Conservation (phyloP, 2,329 filamentous ascomycete species). For the Venturia aucupariae region DNA sequence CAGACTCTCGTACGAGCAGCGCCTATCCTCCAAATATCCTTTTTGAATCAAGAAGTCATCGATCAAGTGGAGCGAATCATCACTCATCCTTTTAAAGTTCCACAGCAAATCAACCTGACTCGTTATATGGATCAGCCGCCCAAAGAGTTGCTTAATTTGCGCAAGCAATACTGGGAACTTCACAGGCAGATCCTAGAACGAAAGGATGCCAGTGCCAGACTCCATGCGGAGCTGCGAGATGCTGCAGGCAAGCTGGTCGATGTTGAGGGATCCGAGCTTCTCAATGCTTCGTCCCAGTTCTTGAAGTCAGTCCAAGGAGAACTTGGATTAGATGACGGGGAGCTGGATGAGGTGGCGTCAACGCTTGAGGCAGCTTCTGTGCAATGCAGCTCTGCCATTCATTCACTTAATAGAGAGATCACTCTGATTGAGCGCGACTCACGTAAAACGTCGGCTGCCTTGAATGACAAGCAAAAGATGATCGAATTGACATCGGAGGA, state of each 20-base stretch:
- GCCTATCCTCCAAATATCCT: slow-evolving; percentile 79
- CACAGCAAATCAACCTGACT: slow-evolving; percentile 75
- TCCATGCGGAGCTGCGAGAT: slow-evolving; percentile 36
- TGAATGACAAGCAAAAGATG: neutral
- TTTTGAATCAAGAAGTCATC: slow-evolving; percentile 51
- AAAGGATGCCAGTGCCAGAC: neutral
- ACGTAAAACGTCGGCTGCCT: neutral
- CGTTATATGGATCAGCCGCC: slow-evolving; percentile 56
- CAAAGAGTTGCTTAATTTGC: slow-evolving; percentile 48
- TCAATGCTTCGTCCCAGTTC: slow-evolving; percentile 21
- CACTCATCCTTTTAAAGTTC: slow-evolving; percentile 64
- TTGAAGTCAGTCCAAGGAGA: neutral
- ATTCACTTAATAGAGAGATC: neutral
- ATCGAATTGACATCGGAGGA: neutral
- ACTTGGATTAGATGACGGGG: neutral
- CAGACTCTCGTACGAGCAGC: slow-evolving; percentile 52
- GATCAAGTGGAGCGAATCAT: slow-evolving; percentile 29
- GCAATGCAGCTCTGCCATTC: neutral
- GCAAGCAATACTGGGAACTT: slow-evolving; percentile 65
- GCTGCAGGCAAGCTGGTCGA: slow-evolving; percentile 24
- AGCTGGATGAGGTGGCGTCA: neutral
- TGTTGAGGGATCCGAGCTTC: slow-evolving; percentile 24
- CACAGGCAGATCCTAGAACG: slow-evolving; percentile 44
- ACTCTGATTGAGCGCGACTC: neutral
- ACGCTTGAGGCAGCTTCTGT: neutral